phyloP scores from a whole-genome alignment of 2,329 filamentous ascomycete genomes.

The Neofusicoccum umdonicola region DNA sequence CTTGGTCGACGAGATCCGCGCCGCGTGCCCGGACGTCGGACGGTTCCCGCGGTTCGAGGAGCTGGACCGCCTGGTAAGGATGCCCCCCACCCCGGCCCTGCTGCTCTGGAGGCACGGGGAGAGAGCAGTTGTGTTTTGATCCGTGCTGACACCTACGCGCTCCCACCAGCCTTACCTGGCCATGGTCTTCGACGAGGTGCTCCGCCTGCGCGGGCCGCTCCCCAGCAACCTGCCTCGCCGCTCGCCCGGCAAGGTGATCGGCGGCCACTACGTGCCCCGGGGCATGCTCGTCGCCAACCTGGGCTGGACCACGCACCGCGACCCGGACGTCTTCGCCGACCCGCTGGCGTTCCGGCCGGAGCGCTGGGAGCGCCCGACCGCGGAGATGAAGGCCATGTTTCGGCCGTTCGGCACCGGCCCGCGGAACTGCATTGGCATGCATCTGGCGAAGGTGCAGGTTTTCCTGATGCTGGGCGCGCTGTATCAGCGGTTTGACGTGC shows the following conservation, averaged over 20 bases:
- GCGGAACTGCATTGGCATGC: conserved; percentile 21
- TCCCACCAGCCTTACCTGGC: background rate
- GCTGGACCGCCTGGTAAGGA: background rate
- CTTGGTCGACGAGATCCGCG: background rate
- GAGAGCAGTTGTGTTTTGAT: background rate
- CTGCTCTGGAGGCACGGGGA: too few relatives aligned
- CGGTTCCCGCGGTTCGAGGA: background rate
- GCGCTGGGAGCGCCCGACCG: conserved; percentile 19
- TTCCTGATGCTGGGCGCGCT: background rate
- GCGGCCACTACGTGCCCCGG: background rate
- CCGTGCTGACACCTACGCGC: background rate
- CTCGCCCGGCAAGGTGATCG: background rate
- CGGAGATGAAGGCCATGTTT: background rate
- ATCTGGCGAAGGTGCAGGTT: conserved; percentile 5
- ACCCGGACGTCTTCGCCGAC: conserved; percentile 20
- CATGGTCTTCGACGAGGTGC: background rate
- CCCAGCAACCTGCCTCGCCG: background rate
- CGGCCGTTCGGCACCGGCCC: conserved; percentile 22
- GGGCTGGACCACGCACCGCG: conserved; percentile 12
- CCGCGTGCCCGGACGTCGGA: background rate
- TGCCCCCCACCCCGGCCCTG: background rate
- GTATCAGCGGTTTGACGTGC: background rate
- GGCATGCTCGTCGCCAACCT: background rate
- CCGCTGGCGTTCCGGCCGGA: conserved; percentile 21
- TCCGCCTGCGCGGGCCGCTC: background rate